Evolutionary conservation across 768 basidiomycete species (phyloP), one percentile per base, ranked within the genome.

Genomic region (Lentinula sp.): DNA sequence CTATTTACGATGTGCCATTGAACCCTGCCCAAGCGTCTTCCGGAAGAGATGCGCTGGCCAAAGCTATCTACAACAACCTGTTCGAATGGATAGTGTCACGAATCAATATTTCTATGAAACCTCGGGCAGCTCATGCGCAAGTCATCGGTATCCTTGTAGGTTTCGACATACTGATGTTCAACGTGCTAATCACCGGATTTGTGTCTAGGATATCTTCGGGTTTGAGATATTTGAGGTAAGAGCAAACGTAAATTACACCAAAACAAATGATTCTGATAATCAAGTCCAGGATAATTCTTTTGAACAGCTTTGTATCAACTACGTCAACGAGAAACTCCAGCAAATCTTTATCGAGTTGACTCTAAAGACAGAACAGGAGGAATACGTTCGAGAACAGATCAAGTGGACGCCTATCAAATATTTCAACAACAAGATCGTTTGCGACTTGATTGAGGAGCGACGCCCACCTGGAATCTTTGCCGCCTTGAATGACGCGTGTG

Each of bases 361-460:
- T 0, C 80, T 99, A 70, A 99, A 99, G 80, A 95, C 96, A 16
- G 97, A 99, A 70, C 97, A 99, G 73, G 97, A 99, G 71, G 97
- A 99, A 75, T 99, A 99, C 69, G 94, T 98, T 32, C 84, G 92
- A 60, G 97, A 99, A 74, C 89, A 96, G 73, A 99, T 99, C 77
- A 93, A 98, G 74, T 99, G 97, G 97, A 96, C 90, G 0, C 95
- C 95, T 0, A 99, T 99, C 82, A 95, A 98, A 67, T 99, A 96
- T 73, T 96, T 95, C 83, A 94, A 96, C 72, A 96, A 95, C 80
- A 94, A 95, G 78, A 85, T 99, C 63, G 97, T 99, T 28, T 99
- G 97, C 73, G 95, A 96, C 70, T 84, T 99, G 32, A 98, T 99
- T 65, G 97, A 99, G 73, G 97, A 97, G 70, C 87, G 88, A 52